Base-by-base conservation (phyloP, 75 land plant genomes). In the Cupressus sempervirens region DNA sequence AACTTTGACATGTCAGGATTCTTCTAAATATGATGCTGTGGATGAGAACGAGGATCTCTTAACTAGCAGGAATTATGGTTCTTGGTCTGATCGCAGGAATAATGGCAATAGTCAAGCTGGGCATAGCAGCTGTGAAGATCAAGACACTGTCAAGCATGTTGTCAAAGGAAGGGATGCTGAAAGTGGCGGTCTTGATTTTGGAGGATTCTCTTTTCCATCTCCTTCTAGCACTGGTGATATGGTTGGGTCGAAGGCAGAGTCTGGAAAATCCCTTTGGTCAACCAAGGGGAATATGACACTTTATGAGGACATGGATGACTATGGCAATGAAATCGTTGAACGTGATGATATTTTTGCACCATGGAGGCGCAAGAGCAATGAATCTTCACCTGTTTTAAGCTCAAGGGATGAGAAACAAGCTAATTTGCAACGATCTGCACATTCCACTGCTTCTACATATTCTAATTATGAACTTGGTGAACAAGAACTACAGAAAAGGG, bases 161-260 rank as follows among this genome's bases (percentile, higher is more conserved):
- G 87, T 56, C 41, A 82, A 82, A 18, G 54, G 56, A 82, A 82
- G 83, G 62, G 83, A 82, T 54, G 76, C 65, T 65, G 84, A 72
- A 20, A 43, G 75, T 74, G 91, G 88, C 75, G 87, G 85, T 40
- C 84, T 85, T 46, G 88, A 88, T 34, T 89, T 94, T 87, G 94
- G 88, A 50, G 99, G 96, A 26, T 98, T 98, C 83, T 96, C 99
- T 50, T 98, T 98, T 84, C 95, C 96, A 13, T 92, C 97, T 41
- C 95, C 96, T 40, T 87, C 87, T 12, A 90, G 90, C 48, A 90
- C 85, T 84, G 93, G 85, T 7, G 91, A 90, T 72, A 83, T 88
- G 81, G 84, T 83, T 29, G 87, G 83, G 2, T 91, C 92, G 29
- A 90, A 91, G 83, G 88, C 86, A 85, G 86, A 88, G 45, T 94